Conservation (phyloP, 352 stramenopile genomes). For the Globisporangium iwayamae region DNA sequence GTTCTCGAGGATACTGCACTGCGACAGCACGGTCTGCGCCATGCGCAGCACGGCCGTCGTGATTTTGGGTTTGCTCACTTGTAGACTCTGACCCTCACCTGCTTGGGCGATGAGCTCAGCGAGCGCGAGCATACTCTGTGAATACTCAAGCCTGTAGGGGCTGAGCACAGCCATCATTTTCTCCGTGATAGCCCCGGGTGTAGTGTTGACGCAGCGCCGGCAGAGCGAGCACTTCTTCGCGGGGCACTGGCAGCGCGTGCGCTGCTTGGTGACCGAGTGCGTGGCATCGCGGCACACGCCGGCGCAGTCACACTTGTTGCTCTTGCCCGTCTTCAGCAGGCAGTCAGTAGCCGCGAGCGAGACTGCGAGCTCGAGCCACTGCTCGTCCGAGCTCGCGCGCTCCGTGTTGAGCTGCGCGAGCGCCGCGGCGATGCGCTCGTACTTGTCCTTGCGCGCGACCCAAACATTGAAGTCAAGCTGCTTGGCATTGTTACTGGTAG, state of each 20-base stretch:
- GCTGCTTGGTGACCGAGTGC: conserved; percentile 70
- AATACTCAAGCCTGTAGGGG: conserved; percentile 35
- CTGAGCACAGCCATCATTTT: conserved; percentile 63
- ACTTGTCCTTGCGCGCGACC: conserved; percentile 86
- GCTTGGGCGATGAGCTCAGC: conserved; percentile 42
- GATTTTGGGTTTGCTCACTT: conserved; percentile 37
- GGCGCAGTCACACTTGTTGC: conserved; percentile 60
- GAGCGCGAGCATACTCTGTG: conserved; percentile 39
- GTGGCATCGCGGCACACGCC: conserved; percentile 55
- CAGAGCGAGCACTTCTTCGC: conserved; percentile 80
- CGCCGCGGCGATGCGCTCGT: conserved; percentile 66
- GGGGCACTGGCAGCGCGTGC: conserved; percentile 73
- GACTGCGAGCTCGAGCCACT: conserved; percentile 76
- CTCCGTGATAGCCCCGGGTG: conserved; percentile 46
- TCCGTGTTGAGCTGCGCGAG: conserved; percentile 63
- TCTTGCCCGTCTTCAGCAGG: conserved; percentile 71
- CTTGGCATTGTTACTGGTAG: conserved; percentile 7
- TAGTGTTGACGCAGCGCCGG: conserved; percentile 60
- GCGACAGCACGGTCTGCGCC: conserved; percentile 52
- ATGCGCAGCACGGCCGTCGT: conserved; percentile 55
- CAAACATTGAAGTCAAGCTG: conserved; percentile 76
- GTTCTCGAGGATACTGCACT: conserved; percentile 72
- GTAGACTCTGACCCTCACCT: conserved; percentile 47
- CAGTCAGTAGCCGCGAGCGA: conserved; percentile 76
- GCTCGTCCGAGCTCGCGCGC: conserved; percentile 45